Base-by-base conservation (phyloP, 2,329 filamentous ascomycete species). In the Fusarium anthophilum region DNA sequence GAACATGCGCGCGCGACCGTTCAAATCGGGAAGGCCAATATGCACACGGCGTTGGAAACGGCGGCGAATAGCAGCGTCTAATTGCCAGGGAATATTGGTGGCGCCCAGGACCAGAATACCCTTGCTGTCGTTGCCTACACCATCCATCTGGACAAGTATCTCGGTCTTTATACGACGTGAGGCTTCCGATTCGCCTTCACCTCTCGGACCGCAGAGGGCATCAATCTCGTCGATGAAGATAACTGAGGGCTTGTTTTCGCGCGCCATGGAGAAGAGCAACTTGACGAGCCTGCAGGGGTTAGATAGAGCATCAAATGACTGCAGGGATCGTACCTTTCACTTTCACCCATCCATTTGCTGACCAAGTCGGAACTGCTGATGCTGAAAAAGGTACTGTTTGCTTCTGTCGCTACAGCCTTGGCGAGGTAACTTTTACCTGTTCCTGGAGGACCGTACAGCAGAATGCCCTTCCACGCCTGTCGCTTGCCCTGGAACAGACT, bases 321-420 rank as follows among this genome's bases (percentile, higher is more conserved):
- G 45, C 17, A 22, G 53, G 39, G 26, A 24, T 38, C 81, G 69
- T 86, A 97, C 94, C 95, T 91, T 90, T 99, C 96, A 87, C 94
- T 97, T 84, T 99, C 96, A 86, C 96, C 96, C 96, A 99, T 99
- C 96, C 96, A 99, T 82, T 99, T 99, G 83, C 94, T 98, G 70
- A 99, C 96, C 83, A 99, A 83, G 82, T 99, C 96, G 81, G 94
- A 97, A 87, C 94, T 97, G 84, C 94, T 97, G 76, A 99, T 96
- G 80, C 95, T 98, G 89, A 99, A 99, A 82, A 99, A 99, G 8
- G 96, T 98, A 84, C 95, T 98, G 84, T 99, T 98, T 67, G 96
- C 96, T 84, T 99, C 96, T 24, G 96, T 99, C 60, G 96, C 96
- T 57, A 99, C 96, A 6, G 96, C 96, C 84, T 98, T 99, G 72